These are phyloP conservation scores for Populus hybrid DNA, from an alignment of 441 rosid species.

Conservation along the genomic window DNA sequence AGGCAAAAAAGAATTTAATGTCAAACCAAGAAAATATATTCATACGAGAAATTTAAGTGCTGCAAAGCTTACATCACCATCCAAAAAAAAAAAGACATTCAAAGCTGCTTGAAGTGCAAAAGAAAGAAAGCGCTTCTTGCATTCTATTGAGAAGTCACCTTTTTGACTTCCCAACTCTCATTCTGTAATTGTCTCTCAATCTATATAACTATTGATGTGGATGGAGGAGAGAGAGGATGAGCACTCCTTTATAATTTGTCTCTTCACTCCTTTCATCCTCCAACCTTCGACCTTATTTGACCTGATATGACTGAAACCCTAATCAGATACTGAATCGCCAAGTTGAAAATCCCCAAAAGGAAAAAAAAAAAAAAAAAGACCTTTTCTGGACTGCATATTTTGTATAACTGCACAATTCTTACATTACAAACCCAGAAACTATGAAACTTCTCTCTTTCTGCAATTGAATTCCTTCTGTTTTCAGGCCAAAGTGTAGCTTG, in stretches of 20 bases:
- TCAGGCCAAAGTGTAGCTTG: slow-evolving; percentile 77
- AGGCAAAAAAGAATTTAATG: not conserved
- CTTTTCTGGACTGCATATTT: slow-evolving; percentile 33
- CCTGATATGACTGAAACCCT: slow-evolving; percentile 33
- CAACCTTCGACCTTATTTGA: slow-evolving; percentile 39
- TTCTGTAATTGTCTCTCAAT: slow-evolving; percentile 28
- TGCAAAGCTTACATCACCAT: slow-evolving; percentile 43
- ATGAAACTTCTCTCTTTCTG: slow-evolving; percentile 8
- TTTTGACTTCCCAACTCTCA: slow-evolving; percentile 32
- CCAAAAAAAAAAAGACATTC: not conserved
- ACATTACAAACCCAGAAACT: slow-evolving; percentile 34
- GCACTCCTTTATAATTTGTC: slow-evolving; percentile 50
- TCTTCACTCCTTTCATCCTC: slow-evolving; percentile 82
- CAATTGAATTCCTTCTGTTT: slow-evolving; percentile 5
- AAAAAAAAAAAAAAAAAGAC: slow-evolving; percentile 25
- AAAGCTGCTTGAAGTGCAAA: slow-evolving; percentile 22
- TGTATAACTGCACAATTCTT: slow-evolving; percentile 60
- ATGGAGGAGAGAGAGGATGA: slow-evolving; percentile 94
- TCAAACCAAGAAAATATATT: slow-evolving; percentile 29
- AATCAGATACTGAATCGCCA: slow-evolving; percentile 30
- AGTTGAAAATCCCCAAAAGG: slow-evolving; percentile 22
- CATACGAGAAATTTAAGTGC: slow-evolving; percentile 25
- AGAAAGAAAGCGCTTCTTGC: slow-evolving; percentile 18
- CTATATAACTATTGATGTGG: slow-evolving; percentile 23
- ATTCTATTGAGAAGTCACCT: slow-evolving; percentile 31